Percentiles rank a stretch among this genome's conserved stretches.
Conservation (phyloP, 2,329 filamentous ascomycete species). For the Metarhizium robertsii region DNA sequence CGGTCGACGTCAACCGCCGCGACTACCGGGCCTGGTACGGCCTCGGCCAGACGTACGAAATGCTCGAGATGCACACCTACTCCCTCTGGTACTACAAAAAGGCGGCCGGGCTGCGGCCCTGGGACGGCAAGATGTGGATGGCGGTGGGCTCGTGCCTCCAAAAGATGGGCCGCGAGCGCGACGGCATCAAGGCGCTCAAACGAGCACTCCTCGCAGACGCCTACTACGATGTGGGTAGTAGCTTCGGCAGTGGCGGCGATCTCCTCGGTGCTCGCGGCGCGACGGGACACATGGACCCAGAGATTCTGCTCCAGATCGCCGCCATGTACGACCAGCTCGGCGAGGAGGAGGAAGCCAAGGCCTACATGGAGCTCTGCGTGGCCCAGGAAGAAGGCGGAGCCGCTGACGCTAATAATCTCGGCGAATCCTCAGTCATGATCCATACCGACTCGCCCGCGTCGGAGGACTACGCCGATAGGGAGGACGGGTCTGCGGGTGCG, state of each 20-base stretch:
- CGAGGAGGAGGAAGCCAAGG: slow-evolving; percentile 70
- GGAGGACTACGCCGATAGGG: slow-evolving; percentile 27
- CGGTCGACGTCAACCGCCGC: slow-evolving; percentile 89
- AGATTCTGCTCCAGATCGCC: slow-evolving; percentile 84
- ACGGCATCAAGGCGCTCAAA: slow-evolving; percentile 92
- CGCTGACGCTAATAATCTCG: slow-evolving; percentile 25
- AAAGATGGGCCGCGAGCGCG: slow-evolving; percentile 76
- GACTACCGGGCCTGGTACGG: slow-evolving; percentile 99
- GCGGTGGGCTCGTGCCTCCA: slow-evolving; percentile 87
- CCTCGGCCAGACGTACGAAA: slow-evolving; percentile 91
- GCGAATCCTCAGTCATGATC: slow-evolving; percentile 39
- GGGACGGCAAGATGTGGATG: slow-evolving; percentile 98
- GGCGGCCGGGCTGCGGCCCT: slow-evolving; percentile 83
- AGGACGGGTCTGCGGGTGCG: slow-evolving; percentile 19
- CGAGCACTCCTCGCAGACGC: slow-evolving; percentile 81
- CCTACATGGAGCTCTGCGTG: slow-evolving; percentile 93
- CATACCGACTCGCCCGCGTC: slow-evolving; percentile 41
- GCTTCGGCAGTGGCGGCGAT: slow-evolving; percentile 38
- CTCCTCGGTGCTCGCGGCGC: slow-evolving; percentile 39
- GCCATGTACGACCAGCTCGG: slow-evolving; percentile 75
- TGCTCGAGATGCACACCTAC: slow-evolving; percentile 96
- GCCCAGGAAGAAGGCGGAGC: slow-evolving; percentile 76
- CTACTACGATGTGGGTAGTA: slow-evolving; percentile 63
- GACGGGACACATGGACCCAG: slow-evolving; percentile 67
- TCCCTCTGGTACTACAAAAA: slow-evolving; percentile 97